Base-by-base conservation (phyloP, 2,329 filamentous ascomycete genomes). In the Alternaria sp. region DNA sequence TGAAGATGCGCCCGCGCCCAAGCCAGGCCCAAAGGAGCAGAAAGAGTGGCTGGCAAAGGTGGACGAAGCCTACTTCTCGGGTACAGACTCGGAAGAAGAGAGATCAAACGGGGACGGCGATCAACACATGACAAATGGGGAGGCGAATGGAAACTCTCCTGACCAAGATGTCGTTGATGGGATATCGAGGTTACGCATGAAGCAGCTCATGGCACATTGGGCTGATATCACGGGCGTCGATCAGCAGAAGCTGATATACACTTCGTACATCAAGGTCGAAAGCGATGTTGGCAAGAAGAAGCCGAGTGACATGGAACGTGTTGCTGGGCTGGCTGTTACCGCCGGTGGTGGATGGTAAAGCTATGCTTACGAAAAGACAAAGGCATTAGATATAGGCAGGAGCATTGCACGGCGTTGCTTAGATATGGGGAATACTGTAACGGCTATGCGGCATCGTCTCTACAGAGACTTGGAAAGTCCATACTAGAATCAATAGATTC, bases 341-440 rank as follows among this genome's bases (percentile, higher is more conserved):
- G 92, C 94, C 72, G 96, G 94, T 57, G 96, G 96, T 57, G 96
- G 96, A 23, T 99, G 96, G 96, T 98, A 40, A 52, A 61, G 67
- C 50, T 17, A 19, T n/a, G 26, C 17, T n/a, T 21, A 51, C 28
- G 13, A 23, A 17, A 8, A 15, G 12, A 40, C 9, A 3, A 36
- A 7, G 6, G 23, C n/a, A 40, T 40, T 52, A 13, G 49, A 40
- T 12, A 67, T 50, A 28, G 21, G 51, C 19, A 62, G 43, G 17
- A 36, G 67, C 58, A 66, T 67, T 51, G 47, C 32, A 30, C 17
- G 61, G 64, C 57, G 61, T 64, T 58, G n/a, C 49, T 26, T 50
- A 54, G 21, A 59, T 4, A 52, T 11, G 15, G n/a, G 25, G 19
- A 44, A 23, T 15, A 54, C 17, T 6, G 11, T 19, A 13, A 21